A percentile compares a stretch with the other conserved stretches of the same genome.
These are phyloP conservation scores for Stagonosporopsis chrysanthemi DNA, from an alignment of 2,329 filamentous ascomycete genomes.

Conservation along the genomic window DNA sequence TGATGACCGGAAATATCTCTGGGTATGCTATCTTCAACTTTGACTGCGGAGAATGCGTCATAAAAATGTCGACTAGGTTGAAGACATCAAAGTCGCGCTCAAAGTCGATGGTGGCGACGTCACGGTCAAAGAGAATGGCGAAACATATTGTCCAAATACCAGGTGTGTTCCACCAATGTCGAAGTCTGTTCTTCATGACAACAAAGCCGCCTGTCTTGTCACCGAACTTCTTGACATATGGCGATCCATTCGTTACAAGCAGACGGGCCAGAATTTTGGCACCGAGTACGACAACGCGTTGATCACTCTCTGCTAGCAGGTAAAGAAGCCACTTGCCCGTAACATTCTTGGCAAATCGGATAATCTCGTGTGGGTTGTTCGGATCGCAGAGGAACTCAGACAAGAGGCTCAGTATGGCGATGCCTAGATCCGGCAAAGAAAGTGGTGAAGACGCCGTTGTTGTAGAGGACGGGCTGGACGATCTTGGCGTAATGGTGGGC, in stretches of 20 bases:
- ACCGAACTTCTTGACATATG: conserved; percentile 85
- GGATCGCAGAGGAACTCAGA: conserved; percentile 78
- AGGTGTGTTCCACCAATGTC: conserved; percentile 86
- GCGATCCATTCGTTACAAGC: conserved; percentile 79
- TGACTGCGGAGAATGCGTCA: conserved; percentile 46
- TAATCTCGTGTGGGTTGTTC: conserved; percentile 71
- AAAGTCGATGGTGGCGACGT: conserved; percentile 77
- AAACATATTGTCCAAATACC: conserved; percentile 88
- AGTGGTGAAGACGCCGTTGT: conserved; percentile 37
- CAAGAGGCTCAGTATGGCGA: conserved; percentile 79
- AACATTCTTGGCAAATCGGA: conserved; percentile 91
- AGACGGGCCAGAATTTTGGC: conserved; percentile 84
- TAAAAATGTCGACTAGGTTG: conserved; percentile 76
- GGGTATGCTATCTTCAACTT: conserved; percentile 74
- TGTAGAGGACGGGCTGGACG: conserved; percentile 40
- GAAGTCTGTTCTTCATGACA: conserved; percentile 82
- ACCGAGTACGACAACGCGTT: conserved; percentile 81
- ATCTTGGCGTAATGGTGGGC: conserved; percentile 41
- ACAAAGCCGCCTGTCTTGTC: conserved; percentile 87
- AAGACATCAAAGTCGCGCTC: conserved; percentile 76
- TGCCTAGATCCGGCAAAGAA: conserved; percentile 74
- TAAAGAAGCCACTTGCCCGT: conserved; percentile 98
- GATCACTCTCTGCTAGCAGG: conserved; percentile 84
- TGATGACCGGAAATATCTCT: conserved; percentile 80
- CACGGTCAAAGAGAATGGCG: conserved; percentile 84